phyloP scores from a whole-genome alignment of 192 early-diverging fungal species.

The Endogone sp. region DNA sequence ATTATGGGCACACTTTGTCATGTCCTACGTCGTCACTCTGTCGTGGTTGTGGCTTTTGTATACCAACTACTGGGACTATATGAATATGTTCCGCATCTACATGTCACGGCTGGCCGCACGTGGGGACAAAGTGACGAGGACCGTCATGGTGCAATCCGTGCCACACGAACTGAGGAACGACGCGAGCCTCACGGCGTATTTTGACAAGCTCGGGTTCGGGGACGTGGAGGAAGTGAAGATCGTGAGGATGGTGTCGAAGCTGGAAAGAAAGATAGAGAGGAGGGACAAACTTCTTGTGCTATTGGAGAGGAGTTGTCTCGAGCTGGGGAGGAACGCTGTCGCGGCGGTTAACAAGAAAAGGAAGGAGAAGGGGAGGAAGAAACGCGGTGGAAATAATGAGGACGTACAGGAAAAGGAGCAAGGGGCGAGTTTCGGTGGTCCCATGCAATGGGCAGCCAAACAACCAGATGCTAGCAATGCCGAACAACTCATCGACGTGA shows the following conservation, averaged over 20 bases:
- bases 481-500: no score
- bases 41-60: conserved; percentile 53
- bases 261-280: conserved; percentile 16
- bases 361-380: not conserved
- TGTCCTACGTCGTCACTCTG: conserved; percentile 40
- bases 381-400: not conserved
- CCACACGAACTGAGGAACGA: conserved; percentile 19
- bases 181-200: conserved; percentile 12
- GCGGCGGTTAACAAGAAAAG: not conserved
- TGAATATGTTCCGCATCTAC: conserved; percentile 42
- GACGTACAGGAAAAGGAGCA: no score
- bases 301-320: conserved; percentile 17
- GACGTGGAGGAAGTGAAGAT: conserved; percentile 16
- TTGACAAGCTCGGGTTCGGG: conserved; percentile 12
- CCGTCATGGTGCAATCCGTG: conserved; percentile 21
- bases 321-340: conserved; percentile 11
- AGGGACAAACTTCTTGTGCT: conserved; percentile 13
- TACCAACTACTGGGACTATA: conserved; percentile 51
- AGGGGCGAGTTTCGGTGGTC: no score
- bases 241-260: conserved; percentile 15
- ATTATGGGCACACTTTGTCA: conserved; percentile 52
- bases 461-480: no score
- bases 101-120: not conserved
- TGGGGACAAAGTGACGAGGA: conserved; percentile 11
- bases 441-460: no score